Percentiles rank a stretch among this genome's conserved stretches.
phyloP scores from a whole-genome alignment of 257 asterid genomes.

The Solanum piurae region DNA sequence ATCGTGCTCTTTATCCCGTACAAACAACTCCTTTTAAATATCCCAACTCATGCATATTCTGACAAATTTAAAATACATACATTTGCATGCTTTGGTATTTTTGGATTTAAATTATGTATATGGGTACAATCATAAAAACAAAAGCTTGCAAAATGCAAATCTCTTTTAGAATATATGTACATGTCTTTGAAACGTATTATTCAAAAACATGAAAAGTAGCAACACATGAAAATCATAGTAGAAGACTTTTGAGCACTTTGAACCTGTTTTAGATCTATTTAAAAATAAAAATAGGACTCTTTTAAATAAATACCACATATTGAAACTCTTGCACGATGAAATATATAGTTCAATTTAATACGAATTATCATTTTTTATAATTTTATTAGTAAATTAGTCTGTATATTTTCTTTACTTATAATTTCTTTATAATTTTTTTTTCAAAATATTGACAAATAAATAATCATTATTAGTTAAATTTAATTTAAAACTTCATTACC shows the following conservation, averaged over 20 bases:
- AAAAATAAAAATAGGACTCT: too few relatives aligned
- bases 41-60: not conserved
- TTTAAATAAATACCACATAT: too few relatives aligned
- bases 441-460: not conserved
- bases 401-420: too few relatives aligned
- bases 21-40: too few relatives aligned
- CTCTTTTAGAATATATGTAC: not conserved
- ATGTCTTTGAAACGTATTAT: not conserved
- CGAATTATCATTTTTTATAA: too few relatives aligned
- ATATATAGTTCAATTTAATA: too few relatives aligned
- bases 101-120: not conserved
- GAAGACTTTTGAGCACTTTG: not conserved
- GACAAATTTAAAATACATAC: not conserved
- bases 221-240: not conserved
- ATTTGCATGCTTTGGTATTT: not conserved
- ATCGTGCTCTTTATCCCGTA: not conserved
- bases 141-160: not conserved
- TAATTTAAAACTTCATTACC: too few relatives aligned
- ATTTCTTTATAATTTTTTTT: too few relatives aligned
- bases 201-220: not conserved
- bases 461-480: too few relatives aligned
- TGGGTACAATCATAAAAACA: not conserved
- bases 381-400: too few relatives aligned
- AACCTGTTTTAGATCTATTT: not conserved
- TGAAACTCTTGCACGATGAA: too few relatives aligned